Base-by-base conservation (phyloP, 176 grass and related monocot genomes). In the Avena atlantica region DNA sequence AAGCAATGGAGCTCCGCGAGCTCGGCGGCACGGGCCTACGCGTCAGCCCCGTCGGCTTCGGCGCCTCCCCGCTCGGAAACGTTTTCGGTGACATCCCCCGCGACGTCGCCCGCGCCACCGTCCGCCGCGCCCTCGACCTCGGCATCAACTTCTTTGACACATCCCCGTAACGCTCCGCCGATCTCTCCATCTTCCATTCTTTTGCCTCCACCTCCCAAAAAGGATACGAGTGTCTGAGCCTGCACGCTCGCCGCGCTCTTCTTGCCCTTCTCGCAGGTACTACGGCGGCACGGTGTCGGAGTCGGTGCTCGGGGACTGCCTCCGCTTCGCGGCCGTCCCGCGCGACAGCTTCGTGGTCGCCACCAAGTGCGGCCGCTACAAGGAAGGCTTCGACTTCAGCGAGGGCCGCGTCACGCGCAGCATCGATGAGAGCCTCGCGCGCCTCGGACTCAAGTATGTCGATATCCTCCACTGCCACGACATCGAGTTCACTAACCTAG, bases 91-190 rank as follows among this genome's bases (percentile, higher is more conserved):
- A 84, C 20, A 93, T 95, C 24, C 73, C 92, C 25, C 86, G 31
- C 63, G 88, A 80, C 79, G 31, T 19, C 75, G 92, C 93, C 87
- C 66, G 91, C 87, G 93, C 87, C 42, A 60, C 93, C 82, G 96
- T 95, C 86, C 92, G 90, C 79, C 86, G 83, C 49, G 93, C 96
- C 64, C 86, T 98, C 61, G 90, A 94, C 61, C 84, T 91, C 69
- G 93, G 93, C 40, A 48, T 98, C 96, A 95, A 95, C 84, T 98
- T 98, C 93, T 98, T 98, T 62, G 93, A 98, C 50, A 98, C 96
- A 48, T 98, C 96, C 7, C 96, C 96, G 96, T 15, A 44, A 23
- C 70, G 0, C 42, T 0, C 21, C 37, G 0, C 11, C 34, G 2
- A 10, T 40, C 13, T 34, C 31, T 34, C 31, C 31, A 34, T 34